phyloP scores from a whole-genome alignment of 2,329 filamentous ascomycete genomes.

The Lizonia empirigonia region DNA sequence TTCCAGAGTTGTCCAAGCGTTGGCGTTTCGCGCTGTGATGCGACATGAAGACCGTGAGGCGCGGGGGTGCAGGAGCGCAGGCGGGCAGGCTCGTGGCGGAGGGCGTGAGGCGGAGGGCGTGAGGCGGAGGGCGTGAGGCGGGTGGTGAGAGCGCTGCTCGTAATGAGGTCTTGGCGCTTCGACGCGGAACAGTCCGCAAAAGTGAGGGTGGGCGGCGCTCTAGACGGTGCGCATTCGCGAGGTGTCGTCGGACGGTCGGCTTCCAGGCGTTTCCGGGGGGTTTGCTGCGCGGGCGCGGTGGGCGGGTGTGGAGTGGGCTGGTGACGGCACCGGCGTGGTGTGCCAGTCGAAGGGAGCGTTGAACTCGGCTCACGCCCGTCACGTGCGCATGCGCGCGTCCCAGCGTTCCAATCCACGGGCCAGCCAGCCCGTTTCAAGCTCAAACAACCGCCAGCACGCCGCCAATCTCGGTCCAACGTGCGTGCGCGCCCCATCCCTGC shows the following conservation, averaged over 20 bases:
- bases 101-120: constrained; percentile 26
- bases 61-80: constrained; percentile 12
- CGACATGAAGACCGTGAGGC: constrained; percentile 39
- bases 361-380: background rate
- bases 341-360: constrained; percentile 2
- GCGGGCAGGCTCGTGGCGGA: constrained; percentile 16
- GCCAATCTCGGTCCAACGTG: constrained; percentile 9
- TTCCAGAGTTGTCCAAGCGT: constrained; percentile 47
- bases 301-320: constrained; percentile 10
- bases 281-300: constrained; percentile 6
- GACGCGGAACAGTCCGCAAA: constrained; percentile 40
- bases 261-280: constrained; percentile 6
- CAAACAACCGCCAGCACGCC: constrained; percentile 10
- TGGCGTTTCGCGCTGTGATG: constrained; percentile 47
- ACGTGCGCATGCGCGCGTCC: no score
- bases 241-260: constrained; percentile 14
- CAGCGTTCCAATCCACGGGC: no score
- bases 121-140: constrained; percentile 25
- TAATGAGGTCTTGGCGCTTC: constrained; percentile 36
- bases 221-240: constrained; percentile 41
- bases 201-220: constrained; percentile 30
- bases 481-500: constrained; percentile 26
- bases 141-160: constrained; percentile 28
- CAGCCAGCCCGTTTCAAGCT: constrained; percentile 12
- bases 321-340: constrained; percentile 19